Evolutionary conservation across 1,139 yeast species (phyloP).

Genomic region (Citeromyces hawaiiensis): DNA sequence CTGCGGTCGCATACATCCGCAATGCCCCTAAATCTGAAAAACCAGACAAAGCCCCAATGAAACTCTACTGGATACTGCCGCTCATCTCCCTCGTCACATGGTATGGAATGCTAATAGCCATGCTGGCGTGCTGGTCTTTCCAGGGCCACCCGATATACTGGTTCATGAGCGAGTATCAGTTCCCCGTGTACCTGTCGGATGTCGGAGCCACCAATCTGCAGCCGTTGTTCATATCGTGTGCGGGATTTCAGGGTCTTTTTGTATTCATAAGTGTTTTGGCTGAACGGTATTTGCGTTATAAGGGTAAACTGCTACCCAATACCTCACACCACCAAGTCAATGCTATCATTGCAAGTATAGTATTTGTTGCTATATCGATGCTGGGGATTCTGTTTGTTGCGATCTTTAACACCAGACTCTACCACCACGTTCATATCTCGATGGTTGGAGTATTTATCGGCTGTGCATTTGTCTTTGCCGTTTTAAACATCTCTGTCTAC

Average conservation of each 20-base stretch:
- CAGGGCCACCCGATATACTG: slow-evolving; percentile 67
- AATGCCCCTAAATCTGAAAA: no score
- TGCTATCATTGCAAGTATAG: slow-evolving; percentile 37
- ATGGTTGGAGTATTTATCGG: slow-evolving; percentile 68
- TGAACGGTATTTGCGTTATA: slow-evolving; percentile 41
- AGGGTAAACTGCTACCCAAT: slow-evolving; percentile 40
- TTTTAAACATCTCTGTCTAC: slow-evolving; percentile 48
- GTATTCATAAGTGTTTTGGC: slow-evolving; percentile 53
- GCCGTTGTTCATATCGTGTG: slow-evolving; percentile 72
- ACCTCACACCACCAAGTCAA: slow-evolving; percentile 31
- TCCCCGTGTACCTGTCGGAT: slow-evolving; percentile 68
- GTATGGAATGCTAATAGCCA: slow-evolving; percentile 72
- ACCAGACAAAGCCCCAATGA: no score
- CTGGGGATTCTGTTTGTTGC: slow-evolving; percentile 66
- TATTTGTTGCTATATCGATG: slow-evolving; percentile 53
- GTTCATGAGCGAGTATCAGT: slow-evolving; percentile 34
- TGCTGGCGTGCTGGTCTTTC: slow-evolving; percentile 58
- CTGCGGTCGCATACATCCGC: no score
- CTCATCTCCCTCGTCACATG: slow-evolving; percentile 42
- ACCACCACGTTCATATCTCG: slow-evolving; percentile 46
- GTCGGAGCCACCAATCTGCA: slow-evolving; percentile 77
- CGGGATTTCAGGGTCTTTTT: slow-evolving; percentile 68
- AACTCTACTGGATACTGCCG: slow-evolving; percentile 26
- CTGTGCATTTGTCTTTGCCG: slow-evolving; percentile 52
- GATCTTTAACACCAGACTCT: slow-evolving; percentile 54